Evolutionary conservation across 2,329 filamentous ascomycete genomes (phyloP), one percentile per base, ranked within the genome.

Genomic region (Xylaria hypoxylon): DNA sequence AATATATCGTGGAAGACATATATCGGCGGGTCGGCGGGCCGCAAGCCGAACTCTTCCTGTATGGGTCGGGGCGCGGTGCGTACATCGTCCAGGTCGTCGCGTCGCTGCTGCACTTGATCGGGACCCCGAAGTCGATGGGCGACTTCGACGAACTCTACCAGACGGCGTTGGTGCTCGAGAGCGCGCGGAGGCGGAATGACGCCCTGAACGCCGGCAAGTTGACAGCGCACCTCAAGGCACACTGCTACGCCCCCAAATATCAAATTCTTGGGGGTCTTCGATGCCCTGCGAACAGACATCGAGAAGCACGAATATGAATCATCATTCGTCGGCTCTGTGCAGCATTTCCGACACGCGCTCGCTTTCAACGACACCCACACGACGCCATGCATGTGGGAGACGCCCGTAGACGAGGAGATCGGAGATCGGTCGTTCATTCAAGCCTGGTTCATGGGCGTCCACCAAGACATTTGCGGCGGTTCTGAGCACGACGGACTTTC

Each of bases 231-330:
- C 44, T 67, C 11, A 38, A 57, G 33, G 55, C 33, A 1, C 48
- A 57, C 17, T 59, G 59, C 56, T 13, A 59, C 26, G 60, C 65
- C 60, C 11, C 55, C 56, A 17, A 56, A 19, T 17, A 57, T 67
- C 13, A 26, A 42, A 17, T 64, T 64, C 28, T 28, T 67, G 24
- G 65, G 65, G 2, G 48, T 47, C 2, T 67, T 67, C 26, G 56
- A 67, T n/a, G 11, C 44, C 5, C 11, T 67, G 11, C 44, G 17
- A 15, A 38, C 56, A 2, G 31, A 44, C 6, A 44, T 60, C 2
- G 65, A 64, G 35, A 67, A 64, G 56, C 28, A 67, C n/a, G 65
- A 67, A 58, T 67, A 64, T n/a, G 50, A 59, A 33, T 24, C 56
- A 15, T 67, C 55, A 2, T 67, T 67, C 38, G 60, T 67, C 3